Percentiles rank a stretch among this genome's conserved stretches.
Conservation (phyloP, 495 filamentous ascomycete species). For the Podospora tetraspora region DNA sequence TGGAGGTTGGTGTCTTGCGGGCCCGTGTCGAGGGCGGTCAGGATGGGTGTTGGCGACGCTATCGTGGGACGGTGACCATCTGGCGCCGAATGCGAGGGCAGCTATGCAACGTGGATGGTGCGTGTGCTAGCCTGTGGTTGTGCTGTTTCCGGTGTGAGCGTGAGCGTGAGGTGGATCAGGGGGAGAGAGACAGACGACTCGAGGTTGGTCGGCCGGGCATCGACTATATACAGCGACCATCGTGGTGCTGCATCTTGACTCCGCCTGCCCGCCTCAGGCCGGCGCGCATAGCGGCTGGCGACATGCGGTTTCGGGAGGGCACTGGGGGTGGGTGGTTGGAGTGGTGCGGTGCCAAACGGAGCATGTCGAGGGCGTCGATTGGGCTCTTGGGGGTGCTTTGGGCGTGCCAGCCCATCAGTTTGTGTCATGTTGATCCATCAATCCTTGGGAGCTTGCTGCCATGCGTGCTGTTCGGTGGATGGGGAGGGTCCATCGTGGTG, state of each 20-base stretch:
- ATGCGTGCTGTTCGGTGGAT: not conserved
- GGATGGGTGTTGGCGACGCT: slow-evolving; percentile 5
- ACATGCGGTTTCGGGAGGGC: not conserved
- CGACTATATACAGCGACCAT: not conserved
- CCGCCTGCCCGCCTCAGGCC: not conserved
- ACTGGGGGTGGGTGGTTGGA: not conserved
- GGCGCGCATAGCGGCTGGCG: not conserved
- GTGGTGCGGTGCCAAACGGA: slow-evolving; percentile 16
- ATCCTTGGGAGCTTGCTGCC: slow-evolving; percentile 2
- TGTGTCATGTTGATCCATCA: not conserved
- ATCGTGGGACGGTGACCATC: slow-evolving; percentile 16
- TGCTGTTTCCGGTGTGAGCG: not conserved
- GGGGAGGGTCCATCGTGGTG: not conserved
- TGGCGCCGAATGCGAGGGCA: slow-evolving; percentile 15
- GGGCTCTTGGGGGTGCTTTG: slow-evolving; percentile 17
- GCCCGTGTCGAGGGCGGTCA: not conserved
- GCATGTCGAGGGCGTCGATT: slow-evolving; percentile 21
- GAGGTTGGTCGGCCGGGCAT: not conserved
- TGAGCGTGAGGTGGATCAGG: not conserved
- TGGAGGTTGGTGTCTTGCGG: slow-evolving; percentile 1
- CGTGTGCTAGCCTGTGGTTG: not conserved
- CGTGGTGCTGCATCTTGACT: not conserved
- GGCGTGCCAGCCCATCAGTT: not conserved
- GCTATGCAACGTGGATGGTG: not conserved
- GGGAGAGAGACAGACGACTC: not conserved